These are phyloP conservation scores for Alternaria novae-zelandiae DNA, from an alignment of 2,329 filamentous ascomycete genomes.

Conservation along the genomic window DNA sequence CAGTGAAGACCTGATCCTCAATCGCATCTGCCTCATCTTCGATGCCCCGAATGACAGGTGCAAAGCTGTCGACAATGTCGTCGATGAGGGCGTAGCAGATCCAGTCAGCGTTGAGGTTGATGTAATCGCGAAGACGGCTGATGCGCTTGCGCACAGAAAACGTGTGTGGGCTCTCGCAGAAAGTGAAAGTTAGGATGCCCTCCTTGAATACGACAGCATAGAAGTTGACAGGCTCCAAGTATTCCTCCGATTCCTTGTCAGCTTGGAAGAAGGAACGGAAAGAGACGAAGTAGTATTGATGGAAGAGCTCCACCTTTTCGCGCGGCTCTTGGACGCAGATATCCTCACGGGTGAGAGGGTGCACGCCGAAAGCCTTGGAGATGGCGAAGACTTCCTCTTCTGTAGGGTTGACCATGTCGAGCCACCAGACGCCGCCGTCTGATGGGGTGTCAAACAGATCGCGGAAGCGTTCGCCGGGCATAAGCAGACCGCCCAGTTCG, in stretches of 20 bases:
- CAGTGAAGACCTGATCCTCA: conserved; percentile 93
- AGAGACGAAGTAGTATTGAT: conserved; percentile 96
- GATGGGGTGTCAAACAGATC: conserved; percentile 79
- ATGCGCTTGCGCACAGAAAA: conserved; percentile 91
- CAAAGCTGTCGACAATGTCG: conserved; percentile 96
- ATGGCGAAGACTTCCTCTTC: conserved; percentile 87
- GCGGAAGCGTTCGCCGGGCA: conserved; percentile 87
- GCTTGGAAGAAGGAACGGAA: conserved; percentile 92
- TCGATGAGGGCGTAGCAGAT: conserved; percentile 99
- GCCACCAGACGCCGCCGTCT: conserved; percentile 93
- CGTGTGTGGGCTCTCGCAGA: conserved; percentile 84
- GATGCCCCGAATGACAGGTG: conserved; percentile 83
- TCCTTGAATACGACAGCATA: conserved; percentile 97
- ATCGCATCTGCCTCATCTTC: conserved; percentile 90
- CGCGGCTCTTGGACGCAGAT: conserved; percentile 94
- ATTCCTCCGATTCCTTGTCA: conserved; percentile 78
- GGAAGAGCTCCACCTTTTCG: conserved; percentile 98
- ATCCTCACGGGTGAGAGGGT: conserved; percentile 94
- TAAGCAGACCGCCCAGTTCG: conserved; percentile 84
- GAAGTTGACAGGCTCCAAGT: conserved; percentile 93
- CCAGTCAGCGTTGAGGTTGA: conserved; percentile 95
- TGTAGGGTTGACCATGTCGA: conserved; percentile 89
- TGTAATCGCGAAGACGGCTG: conserved; percentile 89
- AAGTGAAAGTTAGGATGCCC: conserved; percentile 93
- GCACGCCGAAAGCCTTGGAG: conserved; percentile 93